Conservation (phyloP, 192 early-diverging fungal genomes). For the Jimgerdemannia lactiflua region DNA sequence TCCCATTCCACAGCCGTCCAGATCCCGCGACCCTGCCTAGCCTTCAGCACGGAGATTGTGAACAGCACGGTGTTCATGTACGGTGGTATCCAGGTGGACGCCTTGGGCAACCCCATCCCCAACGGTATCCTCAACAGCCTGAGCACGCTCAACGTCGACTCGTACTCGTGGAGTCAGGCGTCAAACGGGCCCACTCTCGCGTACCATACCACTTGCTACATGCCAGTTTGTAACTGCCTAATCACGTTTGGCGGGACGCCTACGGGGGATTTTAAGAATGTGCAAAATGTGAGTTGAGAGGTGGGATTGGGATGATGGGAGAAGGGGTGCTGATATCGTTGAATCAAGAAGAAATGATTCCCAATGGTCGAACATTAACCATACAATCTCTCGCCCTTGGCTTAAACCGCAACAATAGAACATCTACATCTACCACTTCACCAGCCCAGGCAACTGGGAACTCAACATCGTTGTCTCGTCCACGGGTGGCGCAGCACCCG, state of each 20-base stretch:
- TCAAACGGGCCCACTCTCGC: conserved; percentile 25
- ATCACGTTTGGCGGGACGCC: conserved; percentile 63
- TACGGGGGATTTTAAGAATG: conserved; percentile 44
- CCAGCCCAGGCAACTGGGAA: conserved; percentile 44
- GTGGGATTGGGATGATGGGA: neutral
- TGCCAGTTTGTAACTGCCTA: conserved; percentile 43
- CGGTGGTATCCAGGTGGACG: conserved; percentile 23
- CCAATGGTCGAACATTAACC: neutral
- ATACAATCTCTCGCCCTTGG: neutral
- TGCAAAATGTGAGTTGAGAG: conserved; percentile 27
- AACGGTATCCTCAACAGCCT: conserved; percentile 26
- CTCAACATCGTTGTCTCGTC: conserved; percentile 31
- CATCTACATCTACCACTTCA: neutral
- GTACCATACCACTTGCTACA: conserved; percentile 30
- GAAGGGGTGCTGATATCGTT: neutral
- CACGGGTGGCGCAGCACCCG: conserved; percentile 41
- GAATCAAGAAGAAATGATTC: neutral
- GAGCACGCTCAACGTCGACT: conserved; percentile 17
- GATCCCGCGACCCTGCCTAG: no score
- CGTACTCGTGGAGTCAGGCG: conserved; percentile 20
- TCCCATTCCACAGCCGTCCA: no score
- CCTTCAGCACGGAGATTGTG: no score
- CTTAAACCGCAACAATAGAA: neutral
- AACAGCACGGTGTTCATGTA: conserved; percentile 18
- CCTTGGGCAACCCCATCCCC: conserved; percentile 13